These are phyloP conservation scores for Plectosphaerella cucumerina DNA, from an alignment of 2,329 filamentous ascomycete species.

Conservation along the genomic window DNA sequence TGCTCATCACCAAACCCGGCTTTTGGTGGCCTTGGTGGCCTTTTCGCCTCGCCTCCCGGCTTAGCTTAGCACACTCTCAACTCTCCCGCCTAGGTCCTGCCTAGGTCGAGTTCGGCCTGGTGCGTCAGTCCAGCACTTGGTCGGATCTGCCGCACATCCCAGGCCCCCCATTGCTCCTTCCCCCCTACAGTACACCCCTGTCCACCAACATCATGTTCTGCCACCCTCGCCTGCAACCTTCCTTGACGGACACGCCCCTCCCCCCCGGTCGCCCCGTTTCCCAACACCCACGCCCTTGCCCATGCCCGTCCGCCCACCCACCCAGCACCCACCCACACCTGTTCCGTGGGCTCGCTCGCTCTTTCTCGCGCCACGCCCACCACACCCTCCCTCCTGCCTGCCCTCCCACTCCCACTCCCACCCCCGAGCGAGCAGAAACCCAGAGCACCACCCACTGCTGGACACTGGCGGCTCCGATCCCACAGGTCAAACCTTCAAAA, in stretches of 20 bases:
- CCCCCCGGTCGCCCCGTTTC: not conserved
- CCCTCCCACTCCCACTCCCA: too few relatives aligned
- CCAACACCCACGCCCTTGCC: not conserved
- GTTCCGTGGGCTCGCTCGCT: too few relatives aligned
- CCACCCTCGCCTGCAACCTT: not conserved
- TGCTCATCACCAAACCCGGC: not conserved
- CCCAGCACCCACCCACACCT: not conserved
- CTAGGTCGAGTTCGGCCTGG: not conserved
- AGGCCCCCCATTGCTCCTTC: not conserved
- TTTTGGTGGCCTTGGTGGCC: too few relatives aligned
- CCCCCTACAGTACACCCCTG: not conserved
- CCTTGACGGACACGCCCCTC: not conserved
- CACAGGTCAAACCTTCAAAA: conserved; percentile 10
- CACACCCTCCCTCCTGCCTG: too few relatives aligned
- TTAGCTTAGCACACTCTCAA: not conserved
- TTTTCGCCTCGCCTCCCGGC: not conserved
- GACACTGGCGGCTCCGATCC: not conserved
- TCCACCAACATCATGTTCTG: not conserved
- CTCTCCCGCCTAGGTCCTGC: not conserved
- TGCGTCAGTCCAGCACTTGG: not conserved
- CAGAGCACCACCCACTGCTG: conserved; percentile 3
- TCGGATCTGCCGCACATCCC: not conserved
- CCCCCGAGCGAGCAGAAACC: too few relatives aligned
- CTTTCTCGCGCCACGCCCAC: too few relatives aligned
- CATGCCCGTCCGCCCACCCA: not conserved